These are phyloP conservation scores for Saururus chinensis DNA, from an alignment of 164 flowering plant species.

Conservation along the genomic window DNA sequence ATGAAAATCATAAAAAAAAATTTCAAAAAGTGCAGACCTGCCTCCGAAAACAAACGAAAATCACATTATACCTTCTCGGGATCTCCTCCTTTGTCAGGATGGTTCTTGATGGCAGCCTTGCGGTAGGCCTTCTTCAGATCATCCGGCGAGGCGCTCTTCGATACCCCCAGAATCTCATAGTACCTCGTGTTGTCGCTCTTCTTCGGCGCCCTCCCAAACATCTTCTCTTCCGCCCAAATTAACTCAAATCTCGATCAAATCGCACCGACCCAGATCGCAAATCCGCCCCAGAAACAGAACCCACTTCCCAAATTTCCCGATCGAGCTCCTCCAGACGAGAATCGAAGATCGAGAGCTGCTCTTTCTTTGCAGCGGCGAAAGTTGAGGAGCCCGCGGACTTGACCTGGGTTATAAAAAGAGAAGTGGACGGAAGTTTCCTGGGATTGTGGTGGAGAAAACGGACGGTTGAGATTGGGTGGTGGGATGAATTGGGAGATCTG, in stretches of 20 bases:
- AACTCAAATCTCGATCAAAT: background rate
- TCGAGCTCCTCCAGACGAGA: too few species aligned
- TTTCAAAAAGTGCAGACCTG: background rate
- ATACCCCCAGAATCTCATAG: conserved; percentile 74
- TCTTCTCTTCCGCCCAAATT: conserved; percentile 14
- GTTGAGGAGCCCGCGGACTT: too few species aligned
- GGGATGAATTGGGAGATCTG: background rate
- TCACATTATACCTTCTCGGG: conserved; percentile 91
- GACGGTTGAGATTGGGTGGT: background rate
- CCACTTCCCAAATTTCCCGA: too few species aligned
- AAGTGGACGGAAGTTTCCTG: too few species aligned
- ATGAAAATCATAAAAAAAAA: background rate
- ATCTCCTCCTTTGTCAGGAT: conserved; percentile 98
- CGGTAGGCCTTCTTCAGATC: conserved; percentile 87
- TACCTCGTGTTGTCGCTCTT: conserved; percentile 78
- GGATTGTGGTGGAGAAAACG: background rate
- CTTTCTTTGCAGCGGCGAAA: too few species aligned
- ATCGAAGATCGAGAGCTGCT: too few species aligned
- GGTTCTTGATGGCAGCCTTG: conserved; percentile 92
- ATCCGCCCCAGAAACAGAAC: too few species aligned
- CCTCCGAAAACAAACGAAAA: too few species aligned
- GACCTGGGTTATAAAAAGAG: too few species aligned
- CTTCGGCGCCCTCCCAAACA: conserved; percentile 82
- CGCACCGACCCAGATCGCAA: background rate
- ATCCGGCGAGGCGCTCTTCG: conserved; percentile 69